Base-by-base conservation (phyloP, 148 eudicot species). In the Rheum nobile region DNA sequence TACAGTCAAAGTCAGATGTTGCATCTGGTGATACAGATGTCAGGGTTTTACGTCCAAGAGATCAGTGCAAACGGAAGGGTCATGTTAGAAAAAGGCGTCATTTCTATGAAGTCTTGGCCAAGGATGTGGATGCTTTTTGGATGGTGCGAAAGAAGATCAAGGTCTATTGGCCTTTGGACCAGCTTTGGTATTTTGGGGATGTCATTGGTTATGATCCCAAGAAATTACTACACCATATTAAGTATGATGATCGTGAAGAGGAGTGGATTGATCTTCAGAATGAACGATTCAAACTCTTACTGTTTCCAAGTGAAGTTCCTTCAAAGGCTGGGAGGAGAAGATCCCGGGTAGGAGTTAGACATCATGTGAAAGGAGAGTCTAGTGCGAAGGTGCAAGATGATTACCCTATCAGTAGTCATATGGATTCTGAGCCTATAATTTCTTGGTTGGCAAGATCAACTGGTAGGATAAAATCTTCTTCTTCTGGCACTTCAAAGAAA, bases 91-190 rank as follows among this genome's bases (percentile, higher is more conserved):
- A 84, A 72, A 85, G 96, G 28, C 94, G 95, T 4, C 89, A 88
- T 77, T 96, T 88, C 75, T 96, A 90, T 80, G 99, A 89, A 77
- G 80, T 92, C 71, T 46, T 78, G 46, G 77, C 82, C 4, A 71
- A 63, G 78, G 88, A 89, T 42, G 35, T 88, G 74, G 96, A 92
- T 76, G 82, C 89, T 29, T 65, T 74, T 75, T 96, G 97, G 99
- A 76, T 86, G 47, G 76, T 96, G 80, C 84, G 92, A 73, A 83
- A 84, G 74, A 92, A 89, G 77, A 92, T 90, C 67, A 92, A 87
- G 83, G 82, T 96, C 2, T 89, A 86, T 77, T 90, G 99, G 99
- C 99, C 99, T 9, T 79, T 90, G 83, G 99, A 96, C 81, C 84
- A 92, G 81, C 84, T 88, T 41, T 96, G 99, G 99, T 92, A 92